A percentile compares a stretch with the other conserved stretches of the same genome.
Conservation (phyloP, 345 rosid genomes). For the Ceriops decandra region DNA sequence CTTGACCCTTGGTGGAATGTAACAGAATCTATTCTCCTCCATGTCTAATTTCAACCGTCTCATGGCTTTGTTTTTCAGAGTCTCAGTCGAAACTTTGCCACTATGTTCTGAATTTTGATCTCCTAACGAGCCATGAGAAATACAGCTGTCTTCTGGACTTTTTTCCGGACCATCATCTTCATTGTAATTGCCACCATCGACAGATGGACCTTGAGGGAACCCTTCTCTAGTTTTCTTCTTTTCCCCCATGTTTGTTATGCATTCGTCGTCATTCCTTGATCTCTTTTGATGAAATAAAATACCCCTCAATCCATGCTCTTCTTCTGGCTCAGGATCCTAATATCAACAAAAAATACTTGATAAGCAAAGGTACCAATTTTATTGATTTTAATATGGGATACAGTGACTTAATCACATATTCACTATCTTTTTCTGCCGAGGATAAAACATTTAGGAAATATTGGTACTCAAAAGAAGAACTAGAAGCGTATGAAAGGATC, state of each 20-base stretch:
- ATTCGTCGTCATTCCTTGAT: constrained; percentile 26
- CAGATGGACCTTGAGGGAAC: constrained; percentile 16
- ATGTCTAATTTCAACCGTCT: constrained; percentile 51
- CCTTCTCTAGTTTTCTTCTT: constrained; percentile 19
- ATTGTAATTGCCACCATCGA: constrained; percentile 1
- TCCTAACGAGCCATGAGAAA: constrained; percentile 21
- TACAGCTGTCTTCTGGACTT: constrained; percentile 10
- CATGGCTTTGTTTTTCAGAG: constrained; percentile 30
- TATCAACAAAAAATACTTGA: background rate
- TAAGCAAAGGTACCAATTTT: background rate
- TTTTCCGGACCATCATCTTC: background rate
- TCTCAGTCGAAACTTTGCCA: constrained; percentile 15
- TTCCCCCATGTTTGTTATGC: constrained; percentile 15
- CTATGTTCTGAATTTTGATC: constrained; percentile 11
- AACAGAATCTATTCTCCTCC: constrained; percentile 64
- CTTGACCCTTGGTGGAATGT: constrained; percentile 66
- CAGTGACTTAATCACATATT: no score
- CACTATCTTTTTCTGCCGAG: no score
- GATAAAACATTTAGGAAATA: no score
- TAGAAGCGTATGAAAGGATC: no score
- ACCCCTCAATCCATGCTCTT: constrained; percentile 3
- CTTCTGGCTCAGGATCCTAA: constrained; percentile 26
- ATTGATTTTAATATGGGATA: no score
- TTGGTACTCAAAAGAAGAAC: no score
- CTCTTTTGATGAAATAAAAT: constrained; percentile 25